These are phyloP conservation scores for Volvox carteri DNA, from an alignment of 163 green algal genomes.

Conservation along the genomic window DNA sequence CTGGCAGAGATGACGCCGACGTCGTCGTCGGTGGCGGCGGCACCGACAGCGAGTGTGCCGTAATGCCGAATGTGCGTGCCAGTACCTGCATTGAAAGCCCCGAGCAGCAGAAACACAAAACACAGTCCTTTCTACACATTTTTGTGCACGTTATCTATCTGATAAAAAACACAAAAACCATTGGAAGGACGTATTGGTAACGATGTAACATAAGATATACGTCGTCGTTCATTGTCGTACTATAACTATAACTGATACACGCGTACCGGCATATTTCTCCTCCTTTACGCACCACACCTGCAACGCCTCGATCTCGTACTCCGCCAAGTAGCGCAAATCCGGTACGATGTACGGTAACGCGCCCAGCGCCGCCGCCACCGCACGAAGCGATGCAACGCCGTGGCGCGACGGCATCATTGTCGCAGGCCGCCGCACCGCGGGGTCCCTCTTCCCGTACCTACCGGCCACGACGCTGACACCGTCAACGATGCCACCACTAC, in stretches of 20 bases:
- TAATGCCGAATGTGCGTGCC: background rate
- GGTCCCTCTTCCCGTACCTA: background rate
- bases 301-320: background rate
- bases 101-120: background rate
- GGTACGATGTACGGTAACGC: background rate
- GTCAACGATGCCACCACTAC: background rate
- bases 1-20: no score
- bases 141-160: background rate
- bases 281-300: background rate
- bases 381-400: background rate
- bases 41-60: no score
- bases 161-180: background rate
- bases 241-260: background rate
- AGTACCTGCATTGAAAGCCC: no score
- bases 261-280: no score
- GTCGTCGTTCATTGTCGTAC: no score
- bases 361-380: background rate
- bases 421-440: background rate
- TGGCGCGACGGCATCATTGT: background rate
- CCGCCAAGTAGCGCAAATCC: slow-evolving; percentile 4
- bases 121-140: background rate
- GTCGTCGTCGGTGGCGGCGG: no score
- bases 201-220: background rate
- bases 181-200: background rate
- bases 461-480: background rate